Evolutionary conservation across 1,284 basidiomycete species (phyloP).

Genomic region (Fistulina hepatica): DNA sequence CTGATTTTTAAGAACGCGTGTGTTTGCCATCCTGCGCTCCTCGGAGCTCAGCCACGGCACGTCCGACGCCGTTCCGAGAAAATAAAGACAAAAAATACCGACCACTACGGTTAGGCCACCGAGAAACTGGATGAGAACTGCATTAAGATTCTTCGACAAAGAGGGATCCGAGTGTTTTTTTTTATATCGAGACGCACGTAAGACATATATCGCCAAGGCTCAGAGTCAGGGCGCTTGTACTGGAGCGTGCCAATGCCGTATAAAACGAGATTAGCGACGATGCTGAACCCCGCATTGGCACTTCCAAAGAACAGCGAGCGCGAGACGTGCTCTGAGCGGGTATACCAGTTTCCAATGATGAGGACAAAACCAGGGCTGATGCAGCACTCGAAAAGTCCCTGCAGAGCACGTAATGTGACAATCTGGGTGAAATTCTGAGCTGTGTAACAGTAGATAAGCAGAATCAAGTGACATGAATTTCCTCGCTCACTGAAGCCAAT

Average conservation of each 20-base stretch:
- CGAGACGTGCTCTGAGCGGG: constrained; percentile 11
- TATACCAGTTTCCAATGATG: constrained; percentile 14
- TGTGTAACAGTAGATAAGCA: neutral
- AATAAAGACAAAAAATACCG: constrained; percentile 11
- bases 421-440: constrained; percentile 13
- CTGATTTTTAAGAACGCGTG: constrained; percentile 11
- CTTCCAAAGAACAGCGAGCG: constrained; percentile 13
- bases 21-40: constrained; percentile 12
- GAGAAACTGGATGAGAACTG: too few relatives aligned
- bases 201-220: constrained; percentile 13
- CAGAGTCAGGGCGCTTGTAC: constrained; percentile 1
- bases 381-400: constrained; percentile 15
- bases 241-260: neutral
- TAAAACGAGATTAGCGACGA: constrained; percentile 4
- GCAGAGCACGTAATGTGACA: constrained; percentile 12
- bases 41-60: constrained; percentile 13
- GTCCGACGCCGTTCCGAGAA: constrained; percentile 14
- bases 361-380: constrained; percentile 15
- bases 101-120: constrained; percentile 11
- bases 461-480: neutral
- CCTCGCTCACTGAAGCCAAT: constrained; percentile 9
- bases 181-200: too few relatives aligned
- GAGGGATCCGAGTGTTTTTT: too few relatives aligned
- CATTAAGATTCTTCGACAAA: too few relatives aligned
- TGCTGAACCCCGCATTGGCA: constrained; percentile 7